These are phyloP conservation scores for Plectranthus barbatus DNA, from an alignment of 257 asterid species.

Conservation along the genomic window DNA sequence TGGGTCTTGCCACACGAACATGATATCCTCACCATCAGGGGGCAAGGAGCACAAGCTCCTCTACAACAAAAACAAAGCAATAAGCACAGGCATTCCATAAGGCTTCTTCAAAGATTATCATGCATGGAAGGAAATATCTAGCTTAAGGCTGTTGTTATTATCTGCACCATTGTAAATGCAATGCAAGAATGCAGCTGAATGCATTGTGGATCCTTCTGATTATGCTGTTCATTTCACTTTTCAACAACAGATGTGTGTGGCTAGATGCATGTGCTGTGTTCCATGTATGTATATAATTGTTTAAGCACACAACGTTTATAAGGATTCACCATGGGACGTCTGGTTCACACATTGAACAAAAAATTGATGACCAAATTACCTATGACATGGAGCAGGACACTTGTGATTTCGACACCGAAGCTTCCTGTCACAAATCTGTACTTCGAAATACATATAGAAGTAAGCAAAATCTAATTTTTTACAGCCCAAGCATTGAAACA, in stretches of 20 bases:
- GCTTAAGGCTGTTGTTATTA: not conserved
- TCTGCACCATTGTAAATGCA: not conserved
- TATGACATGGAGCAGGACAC: conserved; percentile 96
- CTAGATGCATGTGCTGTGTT: not conserved
- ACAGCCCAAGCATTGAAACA: not conserved
- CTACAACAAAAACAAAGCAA: conserved; percentile 40
- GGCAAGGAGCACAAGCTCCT: conserved; percentile 97
- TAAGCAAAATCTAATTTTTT: not conserved
- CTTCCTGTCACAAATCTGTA: conserved; percentile 82
- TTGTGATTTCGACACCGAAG: conserved; percentile 95
- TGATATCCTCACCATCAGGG: conserved; percentile 76
- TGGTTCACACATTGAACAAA: conserved; percentile 1
- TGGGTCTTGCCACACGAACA: conserved; percentile 80
- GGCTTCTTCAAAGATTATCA: not conserved
- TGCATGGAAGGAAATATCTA: not conserved
- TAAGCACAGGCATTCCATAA: conserved; percentile 11
- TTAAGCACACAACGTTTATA: not conserved
- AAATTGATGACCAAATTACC: conserved; percentile 29
- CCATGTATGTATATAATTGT: not conserved
- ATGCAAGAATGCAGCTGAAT: not conserved
- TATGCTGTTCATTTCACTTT: not conserved
- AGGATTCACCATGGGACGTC: conserved; percentile 2
- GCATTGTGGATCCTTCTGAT: not conserved
- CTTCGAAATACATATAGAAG: conserved; percentile 4
- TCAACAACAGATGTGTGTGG: not conserved